Base-by-base conservation (phyloP, 2,329 filamentous ascomycete genomes). In the Alternaria gansuensis region DNA sequence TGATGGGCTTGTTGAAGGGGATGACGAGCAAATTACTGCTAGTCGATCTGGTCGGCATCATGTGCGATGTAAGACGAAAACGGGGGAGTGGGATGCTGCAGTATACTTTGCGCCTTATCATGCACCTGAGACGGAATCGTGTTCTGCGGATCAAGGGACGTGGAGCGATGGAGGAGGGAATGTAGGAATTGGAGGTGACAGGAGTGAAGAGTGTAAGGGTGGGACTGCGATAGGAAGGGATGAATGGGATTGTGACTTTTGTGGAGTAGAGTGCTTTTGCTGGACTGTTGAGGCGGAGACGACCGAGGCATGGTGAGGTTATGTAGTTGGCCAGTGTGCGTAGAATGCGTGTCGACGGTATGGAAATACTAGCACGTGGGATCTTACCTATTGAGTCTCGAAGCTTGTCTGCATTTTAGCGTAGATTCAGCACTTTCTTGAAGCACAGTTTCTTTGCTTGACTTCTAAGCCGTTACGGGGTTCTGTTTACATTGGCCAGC, bases 201-300 rank as follows among this genome's bases (percentile, higher is more conserved):
- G 6, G 1, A 4, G 29, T 0, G 29, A 4, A 6, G 0, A n/a
- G 1, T 6, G 4, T 6, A 7, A 0, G 2, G 0, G n/a, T 24
- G 7, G 21, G 0, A 23, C 0, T 5, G 3, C 21, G 4, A 26
- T 4, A 8, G 5, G 2, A 14, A 56, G 63, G 13, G 65, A 67
- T 45, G 41, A 45, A 2, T 69, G 65, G 67, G 46, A 45, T 2
- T 69, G 67, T 41, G 59, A 63, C 17, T 64, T 67, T 31, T 70
- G 66, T 46, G 67, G 67, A 1, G 3, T 28, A 5, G 62, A 66
- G 51, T 68, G 63, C 23, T 70, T 69, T 44, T 69, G 62, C n/a
- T 56, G 43, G 56, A 58, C 37, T 13, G 41, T 48, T 5, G 21
- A 43, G 1, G 5, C 5, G 8, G 5, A 8, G 1, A 4, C 5